These are phyloP conservation scores for Aspergillus floridensis DNA, from an alignment of 2,329 filamentous ascomycete genomes.

Conservation along the genomic window DNA sequence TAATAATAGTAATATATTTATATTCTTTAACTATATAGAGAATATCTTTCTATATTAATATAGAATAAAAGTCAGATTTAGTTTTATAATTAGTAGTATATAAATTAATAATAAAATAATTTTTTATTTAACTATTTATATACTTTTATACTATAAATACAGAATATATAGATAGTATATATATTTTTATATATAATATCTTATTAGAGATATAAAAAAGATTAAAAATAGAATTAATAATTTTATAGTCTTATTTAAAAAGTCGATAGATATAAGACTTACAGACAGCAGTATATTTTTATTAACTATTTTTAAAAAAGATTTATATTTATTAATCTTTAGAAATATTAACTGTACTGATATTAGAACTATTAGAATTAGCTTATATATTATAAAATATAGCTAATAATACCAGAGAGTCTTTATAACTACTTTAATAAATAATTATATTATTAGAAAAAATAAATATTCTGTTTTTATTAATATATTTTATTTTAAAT, in stretches of 20 bases:
- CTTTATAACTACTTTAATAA: not conserved
- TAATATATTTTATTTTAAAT: not conserved
- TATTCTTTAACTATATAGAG: not conserved
- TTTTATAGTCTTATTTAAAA: too few relatives aligned
- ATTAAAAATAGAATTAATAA: too few relatives aligned
- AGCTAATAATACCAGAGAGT: not conserved
- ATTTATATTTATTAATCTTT: not conserved
- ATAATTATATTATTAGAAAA: not conserved
- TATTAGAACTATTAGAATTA: not conserved
- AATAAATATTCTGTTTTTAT: not conserved
- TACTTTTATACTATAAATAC: not conserved
- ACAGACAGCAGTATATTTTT: too few relatives aligned
- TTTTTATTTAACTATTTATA: not conserved
- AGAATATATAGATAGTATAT: not conserved
- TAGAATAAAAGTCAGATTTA: not conserved
- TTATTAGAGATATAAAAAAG: not conserved
- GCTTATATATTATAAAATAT: not conserved
- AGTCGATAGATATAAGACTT: too few relatives aligned
- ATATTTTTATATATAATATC: not conserved
- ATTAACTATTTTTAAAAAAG: too few relatives aligned
- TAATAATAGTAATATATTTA: not conserved
- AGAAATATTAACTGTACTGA: not conserved
- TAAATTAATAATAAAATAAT: not conserved
- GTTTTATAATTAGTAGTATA: too few relatives aligned
- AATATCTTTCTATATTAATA: not conserved